Percentiles rank a stretch among this genome's conserved stretches.
phyloP scores from a whole-genome alignment of 305 asterid genomes.

The Vinca major region DNA sequence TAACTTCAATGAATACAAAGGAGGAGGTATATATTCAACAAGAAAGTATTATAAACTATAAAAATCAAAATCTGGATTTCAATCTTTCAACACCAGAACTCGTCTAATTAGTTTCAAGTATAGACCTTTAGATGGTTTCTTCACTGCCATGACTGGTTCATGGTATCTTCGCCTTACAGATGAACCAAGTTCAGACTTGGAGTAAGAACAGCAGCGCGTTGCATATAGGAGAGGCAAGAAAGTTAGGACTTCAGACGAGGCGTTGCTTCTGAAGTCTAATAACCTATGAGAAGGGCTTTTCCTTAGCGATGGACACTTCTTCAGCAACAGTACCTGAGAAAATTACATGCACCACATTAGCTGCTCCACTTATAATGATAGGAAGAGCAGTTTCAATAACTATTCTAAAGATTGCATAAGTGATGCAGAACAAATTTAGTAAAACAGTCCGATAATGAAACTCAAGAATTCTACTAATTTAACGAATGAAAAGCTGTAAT shows the following conservation, averaged over 20 bases:
- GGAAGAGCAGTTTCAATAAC: neutral
- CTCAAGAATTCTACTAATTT: too few species aligned
- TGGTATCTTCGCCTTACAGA: constrained; percentile 57
- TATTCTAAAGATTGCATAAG: neutral
- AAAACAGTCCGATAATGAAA: too few species aligned
- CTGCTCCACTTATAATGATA: constrained; percentile 11
- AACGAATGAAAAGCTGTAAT: too few species aligned
- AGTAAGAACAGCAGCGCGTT: constrained; percentile 42
- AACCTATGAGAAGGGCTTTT: constrained; percentile 43
- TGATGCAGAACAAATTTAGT: neutral
- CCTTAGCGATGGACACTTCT: constrained; percentile 57
- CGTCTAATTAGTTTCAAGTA: neutral
- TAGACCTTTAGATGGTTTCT: constrained; percentile 65
- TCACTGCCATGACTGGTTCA: constrained; percentile 75
- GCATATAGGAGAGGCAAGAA: constrained; percentile 42
- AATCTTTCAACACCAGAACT: neutral
- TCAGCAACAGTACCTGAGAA: constrained; percentile 68
- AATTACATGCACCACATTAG: constrained; percentile 31
- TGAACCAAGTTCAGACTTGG: constrained; percentile 35
- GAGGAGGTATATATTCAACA: constrained; percentile 3
- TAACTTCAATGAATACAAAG: constrained; percentile 9
- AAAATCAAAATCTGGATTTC: neutral
- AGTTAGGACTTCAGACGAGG: constrained; percentile 44
- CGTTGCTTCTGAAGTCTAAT: constrained; percentile 45
- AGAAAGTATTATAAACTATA: neutral